phyloP scores from a whole-genome alignment of 1,139 yeast genomes.

The Hemisphaericaspora xylanilytica region DNA sequence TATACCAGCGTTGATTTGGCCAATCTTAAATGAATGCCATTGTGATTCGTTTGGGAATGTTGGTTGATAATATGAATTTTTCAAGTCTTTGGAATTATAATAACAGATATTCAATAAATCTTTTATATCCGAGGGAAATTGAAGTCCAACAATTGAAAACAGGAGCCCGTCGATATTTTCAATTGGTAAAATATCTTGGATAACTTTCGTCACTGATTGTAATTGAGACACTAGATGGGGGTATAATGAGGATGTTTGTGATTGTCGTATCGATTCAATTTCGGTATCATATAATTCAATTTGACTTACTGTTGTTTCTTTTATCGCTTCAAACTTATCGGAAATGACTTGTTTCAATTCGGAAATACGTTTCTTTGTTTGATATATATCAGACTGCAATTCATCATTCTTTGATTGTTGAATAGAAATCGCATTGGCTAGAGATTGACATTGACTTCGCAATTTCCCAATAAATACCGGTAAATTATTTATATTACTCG shows the following conservation, averaged over 20 bases:
- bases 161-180: slow-evolving; percentile 21
- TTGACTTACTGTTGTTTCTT: slow-evolving; percentile 21
- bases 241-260: slow-evolving; percentile 19
- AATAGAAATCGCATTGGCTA: slow-evolving; percentile 20
- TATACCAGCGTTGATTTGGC: slow-evolving; percentile 34
- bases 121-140: slow-evolving; percentile 34
- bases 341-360: slow-evolving; percentile 19
- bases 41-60: slow-evolving; percentile 9
- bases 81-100: slow-evolving; percentile 17
- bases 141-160: slow-evolving; percentile 36
- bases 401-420: slow-evolving; percentile 28
- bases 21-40: slow-evolving; percentile 15
- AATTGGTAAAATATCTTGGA: slow-evolving; percentile 30
- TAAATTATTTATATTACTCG: slow-evolving; percentile 14
- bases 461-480: slow-evolving; percentile 13
- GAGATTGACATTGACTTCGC: slow-evolving; percentile 9
- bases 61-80: slow-evolving; percentile 15
- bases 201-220: slow-evolving; percentile 16
- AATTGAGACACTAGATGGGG: slow-evolving; percentile 23
- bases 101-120: slow-evolving; percentile 33
- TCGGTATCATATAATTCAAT: slow-evolving; percentile 31
- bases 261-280: slow-evolving; percentile 26
- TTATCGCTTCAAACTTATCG: slow-evolving; percentile 18
- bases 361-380: slow-evolving; percentile 24
- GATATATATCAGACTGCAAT: slow-evolving; percentile 26